These are phyloP conservation scores for Cutaneotrichosporon arboriforme DNA, from an alignment of 1,284 basidiomycete genomes.

Conservation along the genomic window DNA sequence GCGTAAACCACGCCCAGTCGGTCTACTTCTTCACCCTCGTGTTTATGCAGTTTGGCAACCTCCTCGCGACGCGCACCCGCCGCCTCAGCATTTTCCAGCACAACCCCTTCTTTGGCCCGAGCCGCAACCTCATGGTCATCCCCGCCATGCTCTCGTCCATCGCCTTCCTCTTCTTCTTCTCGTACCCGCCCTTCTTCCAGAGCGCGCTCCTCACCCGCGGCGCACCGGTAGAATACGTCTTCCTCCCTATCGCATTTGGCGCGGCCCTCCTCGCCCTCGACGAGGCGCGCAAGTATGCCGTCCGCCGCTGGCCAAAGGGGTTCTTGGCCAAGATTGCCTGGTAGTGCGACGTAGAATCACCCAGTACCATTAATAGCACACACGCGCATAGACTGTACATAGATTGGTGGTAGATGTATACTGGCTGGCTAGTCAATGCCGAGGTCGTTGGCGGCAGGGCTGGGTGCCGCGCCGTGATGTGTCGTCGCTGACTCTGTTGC, in stretches of 20 bases:
- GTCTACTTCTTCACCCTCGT: constrained; percentile 61
- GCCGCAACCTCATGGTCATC: constrained; percentile 50
- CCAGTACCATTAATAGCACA: not conserved
- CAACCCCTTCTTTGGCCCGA: constrained; percentile 42
- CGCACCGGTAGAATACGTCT: constrained; percentile 54
- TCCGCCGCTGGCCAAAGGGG: constrained; percentile 45
- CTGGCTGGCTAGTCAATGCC: no score
- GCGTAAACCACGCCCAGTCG: constrained; percentile 51
- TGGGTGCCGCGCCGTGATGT: no score
- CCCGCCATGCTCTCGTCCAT: constrained; percentile 53
- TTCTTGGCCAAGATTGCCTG: constrained; percentile 48
- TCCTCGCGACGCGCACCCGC: constrained; percentile 54
- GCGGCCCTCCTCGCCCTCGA: constrained; percentile 43
- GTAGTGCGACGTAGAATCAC: no score
- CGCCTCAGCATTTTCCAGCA: constrained; percentile 54
- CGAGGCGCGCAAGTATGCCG: constrained; percentile 48
- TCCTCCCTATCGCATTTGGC: constrained; percentile 51
- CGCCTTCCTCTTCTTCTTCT: constrained; percentile 55
- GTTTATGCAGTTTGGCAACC: constrained; percentile 63
- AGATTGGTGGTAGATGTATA: no score
- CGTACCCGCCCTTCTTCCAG: constrained; percentile 57
- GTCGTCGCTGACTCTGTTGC: no score
- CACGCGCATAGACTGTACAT: no score
- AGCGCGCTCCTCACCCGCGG: constrained; percentile 55
- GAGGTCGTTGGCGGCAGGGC: no score